These are phyloP conservation scores for Miscanthus lutarioriparius DNA, from an alignment of 176 grass and related monocot genomes.

Conservation along the genomic window DNA sequence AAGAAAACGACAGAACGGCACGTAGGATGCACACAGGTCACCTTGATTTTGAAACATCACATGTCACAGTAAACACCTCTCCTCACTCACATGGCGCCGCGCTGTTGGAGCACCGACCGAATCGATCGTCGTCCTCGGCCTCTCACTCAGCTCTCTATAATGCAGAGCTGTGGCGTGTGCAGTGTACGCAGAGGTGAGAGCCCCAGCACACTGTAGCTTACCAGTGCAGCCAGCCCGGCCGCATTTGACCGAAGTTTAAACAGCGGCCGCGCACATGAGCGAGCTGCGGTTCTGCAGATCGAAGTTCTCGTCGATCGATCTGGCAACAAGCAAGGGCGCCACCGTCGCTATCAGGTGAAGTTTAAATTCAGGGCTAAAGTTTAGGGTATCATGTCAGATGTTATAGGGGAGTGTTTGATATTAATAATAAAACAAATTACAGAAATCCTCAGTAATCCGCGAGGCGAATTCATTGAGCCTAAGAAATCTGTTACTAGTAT, in stretches of 20 bases:
- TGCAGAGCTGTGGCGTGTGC: not conserved
- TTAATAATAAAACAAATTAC: too few relatives aligned
- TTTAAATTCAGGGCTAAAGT: too few relatives aligned
- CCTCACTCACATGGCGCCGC: not conserved
- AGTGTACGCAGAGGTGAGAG: not conserved
- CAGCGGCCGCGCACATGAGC: slow-evolving; percentile 38
- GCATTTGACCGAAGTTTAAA: slow-evolving; percentile 36
- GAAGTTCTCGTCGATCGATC: not conserved
- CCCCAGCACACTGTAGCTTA: slow-evolving; percentile 29
- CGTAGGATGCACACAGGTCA: not conserved
- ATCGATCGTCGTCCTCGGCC: not conserved
- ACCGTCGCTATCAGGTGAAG: too few relatives aligned
- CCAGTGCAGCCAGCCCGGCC: slow-evolving; percentile 19
- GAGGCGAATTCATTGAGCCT: too few relatives aligned
- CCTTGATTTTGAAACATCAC: not conserved
- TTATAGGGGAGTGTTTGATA: too few relatives aligned
- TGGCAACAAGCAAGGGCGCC: not conserved
- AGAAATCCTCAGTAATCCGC: too few relatives aligned
- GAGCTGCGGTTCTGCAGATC: not conserved
- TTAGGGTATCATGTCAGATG: too few relatives aligned
- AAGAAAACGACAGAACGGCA: not conserved
- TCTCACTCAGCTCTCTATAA: not conserved
- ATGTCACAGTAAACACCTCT: not conserved
- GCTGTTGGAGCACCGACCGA: not conserved
- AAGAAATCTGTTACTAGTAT: too few relatives aligned